Evolutionary conservation across 805 yeast genomes (phyloP).

Genomic region (Metschnikowia borealis): DNA sequence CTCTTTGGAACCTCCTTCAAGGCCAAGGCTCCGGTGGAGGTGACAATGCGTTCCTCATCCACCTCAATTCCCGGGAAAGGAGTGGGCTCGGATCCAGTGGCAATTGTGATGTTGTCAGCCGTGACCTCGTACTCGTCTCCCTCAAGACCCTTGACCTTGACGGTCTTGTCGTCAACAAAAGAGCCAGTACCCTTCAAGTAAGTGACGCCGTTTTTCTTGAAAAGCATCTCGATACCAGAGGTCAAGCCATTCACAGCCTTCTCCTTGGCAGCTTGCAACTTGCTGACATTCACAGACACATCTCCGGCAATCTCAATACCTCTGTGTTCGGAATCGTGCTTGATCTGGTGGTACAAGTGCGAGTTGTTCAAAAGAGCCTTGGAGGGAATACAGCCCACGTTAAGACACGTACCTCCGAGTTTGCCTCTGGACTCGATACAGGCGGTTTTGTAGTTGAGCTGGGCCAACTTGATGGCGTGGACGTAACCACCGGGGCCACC

Average conservation of each 20-base stretch:
- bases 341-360: constrained; percentile 83
- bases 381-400: constrained; percentile 99
- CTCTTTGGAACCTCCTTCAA: constrained; percentile 89
- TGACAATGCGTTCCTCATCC: constrained; percentile 95
- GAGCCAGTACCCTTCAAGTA: constrained; percentile 93
- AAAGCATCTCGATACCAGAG: constrained; percentile 88
- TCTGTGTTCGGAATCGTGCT: constrained; percentile 76
- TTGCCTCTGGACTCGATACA: constrained; percentile 96
- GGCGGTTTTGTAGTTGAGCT: constrained; percentile 89
- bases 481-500: constrained; percentile 99
- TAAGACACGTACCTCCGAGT: constrained; percentile 97
- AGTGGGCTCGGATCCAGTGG: constrained; percentile 97
- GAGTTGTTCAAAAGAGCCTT: constrained; percentile 94
- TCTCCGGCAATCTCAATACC: constrained; percentile 83
- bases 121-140: constrained; percentile 72
- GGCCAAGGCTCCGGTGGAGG: constrained; percentile 88
- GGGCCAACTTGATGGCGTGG: constrained; percentile 98
- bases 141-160: constrained; percentile 81
- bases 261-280: constrained; percentile 89
- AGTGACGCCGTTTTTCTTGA: constrained; percentile 92
- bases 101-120: constrained; percentile 88
- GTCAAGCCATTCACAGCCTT: constrained; percentile 86
- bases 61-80: constrained; percentile 98
- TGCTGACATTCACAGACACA: constrained; percentile 67
- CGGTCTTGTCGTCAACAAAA: constrained; percentile 72